Percentiles rank a stretch among this genome's conserved stretches.
These are phyloP conservation scores for Leccinum pseudoinsigne DNA, from an alignment of 1,284 basidiomycete genomes.

Conservation along the genomic window DNA sequence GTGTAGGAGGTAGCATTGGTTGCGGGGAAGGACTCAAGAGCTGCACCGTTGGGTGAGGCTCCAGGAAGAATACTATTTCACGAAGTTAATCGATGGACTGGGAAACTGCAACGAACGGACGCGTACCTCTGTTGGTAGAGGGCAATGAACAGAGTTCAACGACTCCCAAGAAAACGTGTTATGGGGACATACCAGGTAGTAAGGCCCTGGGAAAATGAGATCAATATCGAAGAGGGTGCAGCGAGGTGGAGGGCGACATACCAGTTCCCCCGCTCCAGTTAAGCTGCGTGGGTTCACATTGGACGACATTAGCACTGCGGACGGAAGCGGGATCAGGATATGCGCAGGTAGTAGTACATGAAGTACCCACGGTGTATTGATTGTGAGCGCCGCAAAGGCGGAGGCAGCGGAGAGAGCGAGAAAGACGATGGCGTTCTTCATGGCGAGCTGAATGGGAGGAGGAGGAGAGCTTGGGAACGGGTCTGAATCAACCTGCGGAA, in stretches of 20 bases:
- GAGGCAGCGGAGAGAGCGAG: conserved; percentile 40
- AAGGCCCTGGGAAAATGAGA: conserved; percentile 41
- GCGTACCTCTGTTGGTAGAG: conserved; percentile 25
- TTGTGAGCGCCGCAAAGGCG: conserved; percentile 40
- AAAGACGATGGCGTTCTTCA: conserved; percentile 46
- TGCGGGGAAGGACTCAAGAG: conserved; percentile 41
- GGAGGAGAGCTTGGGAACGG: background rate
- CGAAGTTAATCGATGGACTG: background rate
- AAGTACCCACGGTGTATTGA: conserved; percentile 64
- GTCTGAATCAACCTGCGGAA: conserved; percentile 21
- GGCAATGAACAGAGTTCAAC: background rate
- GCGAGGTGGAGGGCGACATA: conserved; percentile 33
- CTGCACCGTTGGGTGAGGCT: conserved; percentile 33
- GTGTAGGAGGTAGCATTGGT: conserved; percentile 39
- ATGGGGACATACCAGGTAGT: conserved; percentile 47
- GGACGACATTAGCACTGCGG: conserved; percentile 35
- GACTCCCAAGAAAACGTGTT: conserved; percentile 1
- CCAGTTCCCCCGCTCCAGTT: conserved; percentile 50
- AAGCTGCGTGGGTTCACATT: conserved; percentile 53
- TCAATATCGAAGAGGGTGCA: conserved; percentile 2
- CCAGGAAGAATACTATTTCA: conserved; percentile 45
- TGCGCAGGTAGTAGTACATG: rapidly evolving
- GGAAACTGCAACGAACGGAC: too few species aligned
- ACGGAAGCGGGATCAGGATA: conserved; percentile 10
- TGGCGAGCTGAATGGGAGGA: conserved; percentile 20